Percentiles rank a stretch among this genome's conserved stretches.
Evolutionary conservation across 768 basidiomycete genomes (phyloP).

Genomic region (Serendipita indica): DNA sequence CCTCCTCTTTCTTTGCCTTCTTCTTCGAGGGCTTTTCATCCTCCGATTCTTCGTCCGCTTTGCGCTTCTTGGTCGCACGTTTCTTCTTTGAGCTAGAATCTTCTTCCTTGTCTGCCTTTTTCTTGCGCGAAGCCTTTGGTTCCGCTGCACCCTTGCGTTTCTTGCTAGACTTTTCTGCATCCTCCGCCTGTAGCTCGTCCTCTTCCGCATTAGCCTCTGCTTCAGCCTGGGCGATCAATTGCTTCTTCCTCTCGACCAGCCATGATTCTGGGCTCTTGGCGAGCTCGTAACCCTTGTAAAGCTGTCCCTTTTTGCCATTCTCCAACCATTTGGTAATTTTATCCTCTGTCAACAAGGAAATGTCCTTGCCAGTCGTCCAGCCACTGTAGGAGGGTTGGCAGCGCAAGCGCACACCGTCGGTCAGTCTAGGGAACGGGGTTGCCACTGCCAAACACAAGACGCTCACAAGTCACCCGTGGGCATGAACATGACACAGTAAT

Average conservation of each 20-base stretch:
- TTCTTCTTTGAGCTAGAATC: constrained; percentile 24
- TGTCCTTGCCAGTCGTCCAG: constrained; percentile 72
- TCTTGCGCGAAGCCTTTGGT: not conserved
- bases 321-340: constrained; percentile 76
- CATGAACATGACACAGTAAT: constrained; percentile 77
- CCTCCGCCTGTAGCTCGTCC: constrained; percentile 47
- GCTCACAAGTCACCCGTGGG: constrained; percentile 86
- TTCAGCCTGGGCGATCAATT: constrained; percentile 23
- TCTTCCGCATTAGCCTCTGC: constrained; percentile 45
- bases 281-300: constrained; percentile 51
- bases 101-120: constrained; percentile 38
- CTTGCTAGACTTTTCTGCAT: constrained; percentile 23
- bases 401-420: too few relatives aligned
- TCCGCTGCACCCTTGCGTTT: not conserved
- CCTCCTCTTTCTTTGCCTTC: constrained; percentile 37
- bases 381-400: constrained; percentile 54
- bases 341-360: constrained; percentile 57
- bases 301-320: constrained; percentile 64
- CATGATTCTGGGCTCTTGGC: constrained; percentile 59
- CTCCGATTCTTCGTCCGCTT: constrained; percentile 27
- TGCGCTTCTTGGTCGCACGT: constrained; percentile 42
- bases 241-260: constrained; percentile 32
- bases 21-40: constrained; percentile 16
- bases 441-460: constrained; percentile 24
- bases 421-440: constrained; percentile 12